These are phyloP conservation scores for Phytophthora kernoviae DNA, from an alignment of 352 stramenopile genomes.

Conservation along the genomic window DNA sequence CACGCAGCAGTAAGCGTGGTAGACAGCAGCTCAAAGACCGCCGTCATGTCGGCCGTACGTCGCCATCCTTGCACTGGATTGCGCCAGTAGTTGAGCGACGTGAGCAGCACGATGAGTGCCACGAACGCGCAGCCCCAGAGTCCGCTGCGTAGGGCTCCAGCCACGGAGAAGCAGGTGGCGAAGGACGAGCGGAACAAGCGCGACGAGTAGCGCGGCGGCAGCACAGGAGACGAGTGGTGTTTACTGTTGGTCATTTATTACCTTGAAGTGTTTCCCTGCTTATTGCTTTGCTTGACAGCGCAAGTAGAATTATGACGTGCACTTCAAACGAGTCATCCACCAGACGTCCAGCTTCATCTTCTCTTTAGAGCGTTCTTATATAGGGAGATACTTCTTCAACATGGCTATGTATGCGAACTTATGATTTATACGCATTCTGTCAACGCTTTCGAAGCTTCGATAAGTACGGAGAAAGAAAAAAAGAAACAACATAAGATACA, in stretches of 20 bases:
- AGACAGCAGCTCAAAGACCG: conserved; percentile 60
- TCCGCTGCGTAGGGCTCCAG: conserved; percentile 48
- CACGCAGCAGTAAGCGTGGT: conserved; percentile 76
- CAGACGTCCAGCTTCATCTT: no score
- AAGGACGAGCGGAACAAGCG: conserved; percentile 81
- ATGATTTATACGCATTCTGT: no score
- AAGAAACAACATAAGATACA: no score
- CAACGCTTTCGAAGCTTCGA: no score
- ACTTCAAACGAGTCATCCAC: conserved; percentile 25
- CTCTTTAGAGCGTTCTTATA: no score
- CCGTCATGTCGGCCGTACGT: conserved; percentile 68
- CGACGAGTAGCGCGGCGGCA: conserved; percentile 67
- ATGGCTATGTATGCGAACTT: no score
- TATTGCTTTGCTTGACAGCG: no score
- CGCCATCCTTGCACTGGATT: conserved; percentile 77
- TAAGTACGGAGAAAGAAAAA: no score
- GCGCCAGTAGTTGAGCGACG: conserved; percentile 88
- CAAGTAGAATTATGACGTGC: background rate
- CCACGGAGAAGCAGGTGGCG: conserved; percentile 68
- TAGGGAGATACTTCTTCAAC: no score
- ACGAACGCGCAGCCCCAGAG: conserved; percentile 69
- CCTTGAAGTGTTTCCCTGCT: no score
- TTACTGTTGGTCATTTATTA: no score
- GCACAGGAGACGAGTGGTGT: conserved; percentile 50
- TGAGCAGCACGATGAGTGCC: conserved; percentile 74